Evolutionary conservation across 1,284 basidiomycete species (phyloP), one percentile per base, ranked within the genome.

Genomic region (Marasmius sp.): DNA sequence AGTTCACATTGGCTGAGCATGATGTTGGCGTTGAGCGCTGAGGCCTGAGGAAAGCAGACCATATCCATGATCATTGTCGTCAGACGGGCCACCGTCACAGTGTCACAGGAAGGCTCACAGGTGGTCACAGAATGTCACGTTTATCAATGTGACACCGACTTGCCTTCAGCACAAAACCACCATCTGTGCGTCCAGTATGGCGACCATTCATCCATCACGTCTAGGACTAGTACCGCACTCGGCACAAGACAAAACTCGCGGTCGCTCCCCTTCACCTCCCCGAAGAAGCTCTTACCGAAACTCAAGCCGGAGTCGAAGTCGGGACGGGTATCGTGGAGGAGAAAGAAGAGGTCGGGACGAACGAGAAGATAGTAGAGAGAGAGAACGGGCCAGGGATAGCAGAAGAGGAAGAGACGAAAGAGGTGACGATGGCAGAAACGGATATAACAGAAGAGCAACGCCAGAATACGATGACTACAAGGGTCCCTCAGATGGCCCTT

Each of bases 161-260:
- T 27, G 5, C 2, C 27, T 27, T 27, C 27, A 27, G 27, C 27
- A 27, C 27, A 27, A 27, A 27, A 27, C 27, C 27, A 27, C 27
- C 27, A 27, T 27, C 48, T 18, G 43, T 49, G 10, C 34, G n/a
- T 34, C 33, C n/a, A 61, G 3, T 53, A 88, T 89, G 86, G 86
- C 86, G 11, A 84, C 82, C 22, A 78, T 88, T 11, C 86, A 88
- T 66, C 87, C 86, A 22, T 88, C 86, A 20, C 80, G 87, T 47
- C 73, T 87, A 74, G 83, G 75, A 22, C 74, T 88, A 10, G 83
- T 88, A 5, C 83, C 85, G 38, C 76, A 75, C 14, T 47, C 59
- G 43, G 58, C 69, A 41, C 63, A 67, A 20, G 59, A 59, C 4
- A 36, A 56, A 5, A 33, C 47, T 7, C 61, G 56, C 14, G 51